phyloP scores from a whole-genome alignment of 1,284 basidiomycete species.

The Marasmius tenuissimus region DNA sequence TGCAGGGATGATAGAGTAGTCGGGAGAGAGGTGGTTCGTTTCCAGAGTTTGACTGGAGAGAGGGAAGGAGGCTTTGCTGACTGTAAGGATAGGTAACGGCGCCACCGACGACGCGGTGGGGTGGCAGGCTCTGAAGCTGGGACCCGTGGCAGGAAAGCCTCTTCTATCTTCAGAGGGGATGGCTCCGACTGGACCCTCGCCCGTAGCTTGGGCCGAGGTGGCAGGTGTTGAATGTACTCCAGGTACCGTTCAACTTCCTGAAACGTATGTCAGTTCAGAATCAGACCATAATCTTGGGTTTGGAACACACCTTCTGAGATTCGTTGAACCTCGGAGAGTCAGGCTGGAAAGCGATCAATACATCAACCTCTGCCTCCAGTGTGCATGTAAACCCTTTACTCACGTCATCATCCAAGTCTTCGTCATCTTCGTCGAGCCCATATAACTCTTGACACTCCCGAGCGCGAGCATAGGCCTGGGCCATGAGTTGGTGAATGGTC shows the following conservation, averaged over 20 bases:
- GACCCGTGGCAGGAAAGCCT: not conserved
- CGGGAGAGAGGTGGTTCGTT: not conserved
- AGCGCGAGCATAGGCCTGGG: not conserved
- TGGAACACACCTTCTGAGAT: not conserved
- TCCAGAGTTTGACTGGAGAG: not conserved
- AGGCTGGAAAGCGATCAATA: not conserved
- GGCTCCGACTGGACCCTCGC: not conserved
- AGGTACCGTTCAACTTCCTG: not conserved
- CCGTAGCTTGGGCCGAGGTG: not conserved
- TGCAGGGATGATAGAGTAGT: not conserved
- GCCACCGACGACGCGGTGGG: not conserved
- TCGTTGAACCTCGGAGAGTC: not conserved
- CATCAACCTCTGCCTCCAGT: not conserved
- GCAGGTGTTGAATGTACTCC: not conserved
- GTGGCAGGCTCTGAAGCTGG: not conserved
- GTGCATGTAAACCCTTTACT: not conserved
- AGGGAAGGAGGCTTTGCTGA: not conserved
- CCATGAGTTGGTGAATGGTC: not conserved
- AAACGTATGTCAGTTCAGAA: not conserved
- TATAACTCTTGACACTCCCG: not conserved
- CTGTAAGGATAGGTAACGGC: not conserved
- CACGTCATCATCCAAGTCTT: not conserved
- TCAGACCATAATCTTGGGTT: not conserved
- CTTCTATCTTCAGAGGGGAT: not conserved
- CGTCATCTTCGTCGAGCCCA: not conserved